Evolutionary conservation across 257 asterid genomes (phyloP).

Genomic region (Primulina tabacum): DNA sequence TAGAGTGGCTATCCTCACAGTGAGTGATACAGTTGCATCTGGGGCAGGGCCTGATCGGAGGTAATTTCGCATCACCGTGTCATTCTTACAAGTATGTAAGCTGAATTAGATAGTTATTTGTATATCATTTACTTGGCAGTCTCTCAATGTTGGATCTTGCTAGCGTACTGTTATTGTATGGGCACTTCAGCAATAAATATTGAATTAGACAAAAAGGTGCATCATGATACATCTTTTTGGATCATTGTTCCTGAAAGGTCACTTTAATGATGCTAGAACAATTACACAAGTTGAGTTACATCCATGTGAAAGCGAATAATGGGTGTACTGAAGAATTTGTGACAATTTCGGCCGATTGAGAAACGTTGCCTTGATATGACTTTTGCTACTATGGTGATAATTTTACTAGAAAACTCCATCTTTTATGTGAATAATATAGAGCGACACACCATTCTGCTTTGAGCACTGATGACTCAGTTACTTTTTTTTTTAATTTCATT

Average conservation of each 20-base stretch:
- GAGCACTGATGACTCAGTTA: constrained; percentile 17
- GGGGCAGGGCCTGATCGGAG: constrained; percentile 84
- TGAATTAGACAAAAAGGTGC: constrained; percentile 27
- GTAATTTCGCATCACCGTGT: constrained; percentile 35
- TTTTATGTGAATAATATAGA: neutral
- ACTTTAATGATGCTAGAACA: constrained; percentile 71
- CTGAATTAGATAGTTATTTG: constrained; percentile 9
- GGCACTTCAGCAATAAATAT: neutral
- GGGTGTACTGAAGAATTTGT: constrained; percentile 51
- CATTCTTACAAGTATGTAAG: constrained; percentile 8
- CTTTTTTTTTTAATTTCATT: neutral
- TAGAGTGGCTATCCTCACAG: constrained; percentile 84
- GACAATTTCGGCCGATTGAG: constrained; percentile 31
- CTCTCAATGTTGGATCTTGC: neutral
- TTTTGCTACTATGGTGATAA: neutral
- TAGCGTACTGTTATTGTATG: neutral
- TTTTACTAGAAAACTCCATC: no score
- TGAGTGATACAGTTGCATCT: constrained; percentile 86
- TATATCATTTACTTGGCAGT: no score
- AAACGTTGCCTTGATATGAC: constrained; percentile 16
- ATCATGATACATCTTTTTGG: constrained; percentile 67
- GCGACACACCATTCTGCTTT: neutral
- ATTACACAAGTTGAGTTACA: constrained; percentile 37
- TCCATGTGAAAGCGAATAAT: constrained; percentile 46
- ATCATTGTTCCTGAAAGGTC: constrained; percentile 69